These are phyloP conservation scores for Colletotrichum sp. DNA, from an alignment of 2,329 filamentous ascomycete genomes.

Conservation along the genomic window DNA sequence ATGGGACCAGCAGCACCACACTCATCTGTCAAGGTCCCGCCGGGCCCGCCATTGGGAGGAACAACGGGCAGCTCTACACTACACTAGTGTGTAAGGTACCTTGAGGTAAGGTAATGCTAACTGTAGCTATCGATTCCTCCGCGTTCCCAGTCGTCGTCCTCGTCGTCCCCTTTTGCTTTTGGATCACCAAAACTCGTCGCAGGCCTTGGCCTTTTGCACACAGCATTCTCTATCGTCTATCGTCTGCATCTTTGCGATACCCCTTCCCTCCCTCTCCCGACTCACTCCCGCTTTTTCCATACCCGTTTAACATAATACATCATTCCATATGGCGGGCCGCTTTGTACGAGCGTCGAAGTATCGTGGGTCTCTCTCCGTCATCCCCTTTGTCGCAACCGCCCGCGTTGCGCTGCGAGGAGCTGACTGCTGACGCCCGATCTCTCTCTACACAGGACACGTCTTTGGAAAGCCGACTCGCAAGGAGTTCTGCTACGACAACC, in stretches of 20 bases:
- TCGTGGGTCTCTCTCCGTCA: constrained; percentile 51
- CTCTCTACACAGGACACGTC: constrained; percentile 77
- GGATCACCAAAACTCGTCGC: constrained; percentile 14
- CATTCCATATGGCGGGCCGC: constrained; percentile 60
- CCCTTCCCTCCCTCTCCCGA: background rate
- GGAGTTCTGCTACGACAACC: constrained; percentile 98
- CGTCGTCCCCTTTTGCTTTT: background rate
- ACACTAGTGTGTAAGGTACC: background rate
- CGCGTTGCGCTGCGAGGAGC: constrained; percentile 26
- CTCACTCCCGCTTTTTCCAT: background rate
- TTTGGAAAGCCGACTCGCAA: constrained; percentile 96
- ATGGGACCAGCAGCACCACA: background rate
- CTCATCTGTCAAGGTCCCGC: constrained; percentile 14
- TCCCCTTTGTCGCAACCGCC: constrained; percentile 25
- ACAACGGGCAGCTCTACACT: background rate
- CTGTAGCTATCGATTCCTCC: background rate
- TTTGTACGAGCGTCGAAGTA: constrained; percentile 74
- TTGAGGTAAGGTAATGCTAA: background rate
- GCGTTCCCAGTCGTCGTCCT: constrained; percentile 1
- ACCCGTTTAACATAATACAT: background rate
- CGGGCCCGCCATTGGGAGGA: constrained; percentile 9
- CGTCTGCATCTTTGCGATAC: background rate
- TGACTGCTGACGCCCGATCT: constrained; percentile 24
- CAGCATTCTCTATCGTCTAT: constrained; percentile 16
- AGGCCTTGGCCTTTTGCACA: constrained; percentile 1